These are phyloP conservation scores for Microcyclospora tardicrescens DNA, from an alignment of 2,329 filamentous ascomycete genomes.

Conservation along the genomic window DNA sequence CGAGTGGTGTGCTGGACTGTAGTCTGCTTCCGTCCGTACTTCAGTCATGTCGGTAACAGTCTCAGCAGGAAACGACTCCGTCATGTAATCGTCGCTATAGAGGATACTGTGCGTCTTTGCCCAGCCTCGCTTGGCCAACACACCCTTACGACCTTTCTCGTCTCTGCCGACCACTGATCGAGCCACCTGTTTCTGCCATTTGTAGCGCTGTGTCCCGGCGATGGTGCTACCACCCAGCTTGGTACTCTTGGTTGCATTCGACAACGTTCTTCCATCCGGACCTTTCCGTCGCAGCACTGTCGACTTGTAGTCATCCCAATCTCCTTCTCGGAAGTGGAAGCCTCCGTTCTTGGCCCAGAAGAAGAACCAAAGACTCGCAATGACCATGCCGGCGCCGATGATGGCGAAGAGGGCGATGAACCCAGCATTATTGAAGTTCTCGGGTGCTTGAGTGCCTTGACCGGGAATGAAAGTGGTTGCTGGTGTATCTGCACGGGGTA, in stretches of 20 bases:
- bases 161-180: constrained; percentile 31
- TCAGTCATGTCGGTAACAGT: constrained; percentile 23
- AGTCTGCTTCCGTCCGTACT: constrained; percentile 14
- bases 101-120: constrained; percentile 30
- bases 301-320: constrained; percentile 98
- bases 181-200: constrained; percentile 24
- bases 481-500: no score
- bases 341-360: constrained; percentile 96
- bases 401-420: constrained; percentile 79
- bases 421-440: constrained; percentile 38
- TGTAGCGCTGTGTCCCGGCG: constrained; percentile 48
- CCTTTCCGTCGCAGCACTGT: constrained; percentile 82
- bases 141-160: constrained; percentile 30
- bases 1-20: constrained; percentile 26
- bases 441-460: constrained; percentile 24
- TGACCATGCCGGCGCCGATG: constrained; percentile 62
- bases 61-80: constrained; percentile 21
- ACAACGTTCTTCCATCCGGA: constrained; percentile 75
- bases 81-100: constrained; percentile 29
- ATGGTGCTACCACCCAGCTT: constrained; percentile 73
- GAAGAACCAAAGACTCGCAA: constrained; percentile 87
- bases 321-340: constrained; percentile 69
- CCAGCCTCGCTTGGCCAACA: constrained; percentile 25
- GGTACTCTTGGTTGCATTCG: constrained; percentile 69
- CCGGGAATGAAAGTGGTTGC: constrained; percentile 4